Base-by-base conservation (phyloP, 768 basidiomycete species). In the Coprinellus aureogranulatus region DNA sequence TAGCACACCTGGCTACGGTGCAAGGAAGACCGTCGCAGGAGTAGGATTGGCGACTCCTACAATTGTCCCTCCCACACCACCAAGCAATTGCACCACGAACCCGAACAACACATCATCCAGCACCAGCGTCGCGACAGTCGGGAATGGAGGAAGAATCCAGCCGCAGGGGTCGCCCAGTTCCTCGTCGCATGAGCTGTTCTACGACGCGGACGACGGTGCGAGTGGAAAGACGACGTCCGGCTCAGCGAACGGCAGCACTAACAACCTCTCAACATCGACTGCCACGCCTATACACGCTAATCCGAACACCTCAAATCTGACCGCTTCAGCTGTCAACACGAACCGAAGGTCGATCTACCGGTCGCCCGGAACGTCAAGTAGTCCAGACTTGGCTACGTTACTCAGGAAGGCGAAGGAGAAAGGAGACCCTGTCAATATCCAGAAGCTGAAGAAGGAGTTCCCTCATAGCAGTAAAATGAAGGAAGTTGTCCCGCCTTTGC, bases 351-450 rank as follows among this genome's bases (percentile, higher is more conserved):
- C 89, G 61, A 84, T 97, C 76, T 94, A 94, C 69, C 81, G 94
- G 57, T 88, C 90, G 20, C 81, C 90, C 11, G 94, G 93, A 42
- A 95, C 92, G 8, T 89, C 93, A 31, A 92, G 90, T 64, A 93
- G 89, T 67, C 95, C 94, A 26, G 94, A 98, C 72, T 79, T 97
- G 22, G 92, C 92, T 3, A 94, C 92, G 10, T 79, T 97, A 53
- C 70, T 94, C 53, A 81, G 88, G 60, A 94, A 94, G 72, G 88
- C 90, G 16, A 92, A 87, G 72, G 89, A 88, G 65, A 76, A 81
- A 50, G 84, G 84, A 20, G 80, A 76, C 0, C 72, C 76, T 40
- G 65, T 81, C 23, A 67, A 70, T 14, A 53, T 58, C 14, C 68
- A 62, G 53, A 69, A 66, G 58, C 59, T 68, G 65, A 71, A 68